Evolutionary conservation across 192 early-diverging fungal species (phyloP), one percentile per base, ranked within the genome.

Genomic region (Backusella morwellensis): DNA sequence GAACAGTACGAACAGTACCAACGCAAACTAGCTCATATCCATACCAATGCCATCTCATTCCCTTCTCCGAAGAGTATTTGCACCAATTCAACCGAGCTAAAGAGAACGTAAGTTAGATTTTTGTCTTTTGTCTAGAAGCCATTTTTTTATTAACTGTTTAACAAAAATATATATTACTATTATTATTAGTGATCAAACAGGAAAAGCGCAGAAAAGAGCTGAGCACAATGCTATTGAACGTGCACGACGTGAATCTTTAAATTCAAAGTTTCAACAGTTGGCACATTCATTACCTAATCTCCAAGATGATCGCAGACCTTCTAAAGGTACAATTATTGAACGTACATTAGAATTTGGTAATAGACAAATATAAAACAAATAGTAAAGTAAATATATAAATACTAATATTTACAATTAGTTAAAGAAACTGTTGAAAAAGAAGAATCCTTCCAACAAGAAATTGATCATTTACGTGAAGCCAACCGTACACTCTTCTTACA

Each of bases 201-300:
- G 35, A n/a, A 82, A 82, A 40, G 80, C 73, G 26, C 73, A 72
- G 14, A 73, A 74, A 75, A 88, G 94, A 42, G 94, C 93, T 32
- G 91, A 88, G 38, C 94, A 95, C 81, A 95, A 95, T 77, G 93
- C 93, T n/a, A 92, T 93, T 69, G 94, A 95, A 79, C 83, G 94
- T 19, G 93, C 93, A 56, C 86, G 94, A 70, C 90, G 94, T 52
- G 94, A 95, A 83, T 89, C 84, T 32, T 87, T 95, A 52, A 95
- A 95, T 80, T 87, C 84, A 29, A 90, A 92, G 77, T 95, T 95
- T 82, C 93, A 93, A 81, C 91, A 95, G 52, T 82, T 95, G 50
- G 94, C 94, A 29, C 89, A 91, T 73, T 85, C 92, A 21, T 84
- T 95, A 35, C 94, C 93, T 35, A 86, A 90, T 21, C 88, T 95